Conservation (phyloP, 805 yeast species). For the Candida multigemmis region DNA sequence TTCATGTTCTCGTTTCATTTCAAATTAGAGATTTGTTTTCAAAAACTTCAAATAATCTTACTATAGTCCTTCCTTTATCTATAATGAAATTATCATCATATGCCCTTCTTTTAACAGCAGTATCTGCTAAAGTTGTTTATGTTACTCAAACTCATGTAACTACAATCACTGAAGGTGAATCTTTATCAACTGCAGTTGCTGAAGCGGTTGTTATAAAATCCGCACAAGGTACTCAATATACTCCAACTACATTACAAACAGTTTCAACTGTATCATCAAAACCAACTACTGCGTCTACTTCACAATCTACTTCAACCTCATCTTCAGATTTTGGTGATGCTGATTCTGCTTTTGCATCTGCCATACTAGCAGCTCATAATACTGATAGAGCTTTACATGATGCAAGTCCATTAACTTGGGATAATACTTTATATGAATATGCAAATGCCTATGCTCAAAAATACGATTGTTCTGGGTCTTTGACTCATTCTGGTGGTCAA, state of each 20-base stretch:
- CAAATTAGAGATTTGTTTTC: no score
- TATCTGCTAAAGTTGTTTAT: conserved; percentile 12
- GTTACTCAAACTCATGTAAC: conserved; percentile 17
- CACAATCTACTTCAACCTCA: conserved; percentile 4
- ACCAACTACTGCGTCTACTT: conserved; percentile 1
- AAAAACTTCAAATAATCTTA: no score
- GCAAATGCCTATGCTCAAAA: conserved; percentile 21
- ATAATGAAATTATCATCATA: no score
- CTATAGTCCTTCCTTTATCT: no score
- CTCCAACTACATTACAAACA: conserved; percentile 11
- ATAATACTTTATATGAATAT: conserved; percentile 16
- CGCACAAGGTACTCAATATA: conserved; percentile 5
- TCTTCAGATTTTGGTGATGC: conserved; percentile 6
- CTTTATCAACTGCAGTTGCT: no score
- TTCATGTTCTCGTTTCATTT: no score
- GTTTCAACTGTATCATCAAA: conserved; percentile 6
- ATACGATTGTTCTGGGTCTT: conserved; percentile 25
- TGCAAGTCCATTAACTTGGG: conserved; percentile 21
- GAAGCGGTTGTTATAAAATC: no score
- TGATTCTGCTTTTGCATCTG: conserved; percentile 24
- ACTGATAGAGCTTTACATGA: conserved; percentile 19
- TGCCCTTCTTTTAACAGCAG: conserved; percentile 1
- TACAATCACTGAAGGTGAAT: conserved; percentile 4
- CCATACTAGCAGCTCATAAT: conserved; percentile 29
- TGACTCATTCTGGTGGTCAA: conserved; percentile 24